These are phyloP conservation scores for Trichoderma orchidacearum DNA, from an alignment of 495 filamentous ascomycete genomes.

Conservation along the genomic window DNA sequence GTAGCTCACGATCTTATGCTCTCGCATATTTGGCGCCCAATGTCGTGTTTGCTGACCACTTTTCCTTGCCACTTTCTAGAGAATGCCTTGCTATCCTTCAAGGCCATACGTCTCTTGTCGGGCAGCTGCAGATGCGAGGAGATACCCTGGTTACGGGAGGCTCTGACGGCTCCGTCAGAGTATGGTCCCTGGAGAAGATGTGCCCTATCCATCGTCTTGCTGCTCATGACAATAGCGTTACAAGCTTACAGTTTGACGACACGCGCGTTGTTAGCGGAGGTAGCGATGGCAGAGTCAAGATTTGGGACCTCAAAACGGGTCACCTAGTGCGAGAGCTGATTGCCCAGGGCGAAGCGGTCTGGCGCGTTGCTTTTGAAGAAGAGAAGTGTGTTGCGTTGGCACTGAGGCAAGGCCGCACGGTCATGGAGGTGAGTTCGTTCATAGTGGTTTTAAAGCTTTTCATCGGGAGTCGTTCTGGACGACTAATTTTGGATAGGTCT, in stretches of 20 bases:
- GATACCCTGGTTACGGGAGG: slow-evolving; percentile 93
- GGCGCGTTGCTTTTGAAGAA: slow-evolving; percentile 95
- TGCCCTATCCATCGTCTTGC: slow-evolving; percentile 84
- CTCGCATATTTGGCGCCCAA: slow-evolving; percentile 5
- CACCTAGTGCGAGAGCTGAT: slow-evolving; percentile 83
- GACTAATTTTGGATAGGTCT: slow-evolving; percentile 44
- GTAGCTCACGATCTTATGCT: slow-evolving; percentile 11
- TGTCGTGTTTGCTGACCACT: not conserved
- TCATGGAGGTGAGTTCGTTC: slow-evolving; percentile 73
- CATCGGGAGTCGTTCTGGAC: slow-evolving; percentile 6
- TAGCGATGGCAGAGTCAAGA: slow-evolving; percentile 89
- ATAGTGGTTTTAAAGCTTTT: too few species aligned
- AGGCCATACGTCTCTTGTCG: slow-evolving; percentile 91
- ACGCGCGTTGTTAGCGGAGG: slow-evolving; percentile 88
- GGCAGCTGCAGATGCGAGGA: slow-evolving; percentile 91
- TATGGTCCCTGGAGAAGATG: slow-evolving; percentile 86
- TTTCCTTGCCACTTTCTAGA: slow-evolving; percentile 18
- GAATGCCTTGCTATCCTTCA: slow-evolving; percentile 86
- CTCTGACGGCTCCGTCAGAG: slow-evolving; percentile 85
- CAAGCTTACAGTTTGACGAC: slow-evolving; percentile 92
- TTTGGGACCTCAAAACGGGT: slow-evolving; percentile 90
- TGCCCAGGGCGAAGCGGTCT: slow-evolving; percentile 82
- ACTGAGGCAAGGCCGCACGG: slow-evolving; percentile 62
- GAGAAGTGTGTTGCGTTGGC: slow-evolving; percentile 97
- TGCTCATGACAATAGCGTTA: slow-evolving; percentile 97